Evolutionary conservation across 129 eudicot genomes (phyloP).

Genomic region (Saposhnikovia divaricata): DNA sequence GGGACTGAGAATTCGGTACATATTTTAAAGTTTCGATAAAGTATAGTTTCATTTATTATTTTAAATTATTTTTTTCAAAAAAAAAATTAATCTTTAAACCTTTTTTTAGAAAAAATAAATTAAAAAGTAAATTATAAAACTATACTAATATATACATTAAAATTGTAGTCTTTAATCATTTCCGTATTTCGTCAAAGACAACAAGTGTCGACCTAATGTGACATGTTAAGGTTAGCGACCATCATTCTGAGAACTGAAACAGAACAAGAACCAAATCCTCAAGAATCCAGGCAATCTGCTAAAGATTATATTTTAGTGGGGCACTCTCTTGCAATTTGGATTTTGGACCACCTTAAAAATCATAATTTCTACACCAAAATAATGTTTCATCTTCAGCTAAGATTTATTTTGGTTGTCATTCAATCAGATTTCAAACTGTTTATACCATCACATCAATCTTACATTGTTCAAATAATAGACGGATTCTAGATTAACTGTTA

Average conservation of each 20-base stretch:
- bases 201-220: too few species aligned
- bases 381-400: background rate
- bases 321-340: background rate
- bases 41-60: too few species aligned
- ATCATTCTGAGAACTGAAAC: background rate
- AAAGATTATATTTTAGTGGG: too few species aligned
- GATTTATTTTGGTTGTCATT: background rate
- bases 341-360: background rate
- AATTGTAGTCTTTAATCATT: too few species aligned
- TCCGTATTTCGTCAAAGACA: too few species aligned
- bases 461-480: background rate
- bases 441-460: background rate
- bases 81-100: too few species aligned
- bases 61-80: too few species aligned
- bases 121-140: too few species aligned
- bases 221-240: background rate
- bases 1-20: too few species aligned
- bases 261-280: constrained; percentile 1
- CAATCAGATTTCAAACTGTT: background rate
- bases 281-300: background rate
- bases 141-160: too few species aligned
- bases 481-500: background rate
- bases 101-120: too few species aligned
- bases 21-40: too few species aligned
- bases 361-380: background rate